Evolutionary conservation across 2,329 filamentous ascomycete species (phyloP).

Genomic region (Dothideomycetidae sp.): DNA sequence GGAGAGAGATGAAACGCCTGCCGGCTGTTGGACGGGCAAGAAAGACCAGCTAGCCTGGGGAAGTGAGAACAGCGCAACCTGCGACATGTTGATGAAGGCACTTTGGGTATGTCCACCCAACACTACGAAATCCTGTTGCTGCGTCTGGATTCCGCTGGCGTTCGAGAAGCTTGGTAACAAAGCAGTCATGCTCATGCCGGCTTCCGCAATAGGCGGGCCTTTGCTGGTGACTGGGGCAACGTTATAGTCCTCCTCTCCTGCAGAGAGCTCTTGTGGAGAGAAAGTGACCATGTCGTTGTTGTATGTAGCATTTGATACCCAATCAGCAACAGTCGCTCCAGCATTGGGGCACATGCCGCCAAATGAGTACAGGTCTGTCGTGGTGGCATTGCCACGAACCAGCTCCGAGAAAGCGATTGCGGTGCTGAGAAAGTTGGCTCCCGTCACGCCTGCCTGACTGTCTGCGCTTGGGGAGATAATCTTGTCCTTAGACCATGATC

Average conservation of each 20-base stretch:
- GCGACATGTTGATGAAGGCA: slow-evolving; percentile 91
- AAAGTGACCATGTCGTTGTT: slow-evolving; percentile 65
- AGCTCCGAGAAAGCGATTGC: slow-evolving; percentile 55
- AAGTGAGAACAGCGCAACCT: slow-evolving; percentile 71
- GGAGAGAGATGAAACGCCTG: slow-evolving; percentile 35
- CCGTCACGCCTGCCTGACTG: slow-evolving; percentile 21
- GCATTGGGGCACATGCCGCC: slow-evolving; percentile 72
- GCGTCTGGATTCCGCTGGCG: slow-evolving; percentile 44
- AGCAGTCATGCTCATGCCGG: slow-evolving; percentile 71
- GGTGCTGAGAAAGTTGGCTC: slow-evolving; percentile 43
- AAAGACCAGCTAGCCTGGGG: slow-evolving; percentile 82
- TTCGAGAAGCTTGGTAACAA: slow-evolving; percentile 54
- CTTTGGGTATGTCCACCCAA: slow-evolving; percentile 70
- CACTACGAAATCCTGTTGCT: slow-evolving; percentile 65
- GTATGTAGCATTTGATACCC: slow-evolving; percentile 60
- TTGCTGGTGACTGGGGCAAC: slow-evolving; percentile 36
- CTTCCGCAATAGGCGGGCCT: slow-evolving; percentile 62
- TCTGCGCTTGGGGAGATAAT: slow-evolving; percentile 23
- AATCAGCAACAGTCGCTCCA: slow-evolving; percentile 33
- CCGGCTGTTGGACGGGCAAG: slow-evolving; percentile 45
- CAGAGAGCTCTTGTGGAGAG: slow-evolving; percentile 30
- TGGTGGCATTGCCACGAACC: slow-evolving; percentile 38
- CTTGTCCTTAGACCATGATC: slow-evolving; percentile 40
- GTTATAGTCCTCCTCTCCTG: slow-evolving; percentile 30
- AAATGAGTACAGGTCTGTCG: slow-evolving; percentile 56